Base-by-base conservation (phyloP, 306 rosid species). In the Abrus pulchellus region DNA sequence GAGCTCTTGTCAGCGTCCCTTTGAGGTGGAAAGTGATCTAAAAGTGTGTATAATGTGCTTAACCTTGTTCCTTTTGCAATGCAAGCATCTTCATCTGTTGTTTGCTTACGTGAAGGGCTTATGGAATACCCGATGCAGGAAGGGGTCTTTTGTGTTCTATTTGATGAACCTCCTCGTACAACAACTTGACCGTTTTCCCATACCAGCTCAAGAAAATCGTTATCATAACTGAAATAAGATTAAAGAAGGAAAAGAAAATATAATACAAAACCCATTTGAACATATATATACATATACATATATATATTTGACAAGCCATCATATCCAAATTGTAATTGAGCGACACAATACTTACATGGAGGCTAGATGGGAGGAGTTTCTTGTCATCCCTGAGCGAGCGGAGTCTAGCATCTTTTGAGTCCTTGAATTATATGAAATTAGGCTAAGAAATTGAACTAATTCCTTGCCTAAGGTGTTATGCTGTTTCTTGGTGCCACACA, bases 151-250 rank as follows among this genome's bases (percentile, higher is more conserved):
- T 1, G 32, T 14, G 76, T 54, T 53, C 53, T 53, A 12, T 72
- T 52, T 38, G 80, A 63, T 63, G 80, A 69, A 53, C 76, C 73
- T 85, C 82, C 68, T 65, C 55, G 78, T 71, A 13, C 79, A 13
- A 32, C 45, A 74, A 82, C 48, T 60, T 67, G 75, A 20, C 83
- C 87, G 54, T 86, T 84, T 82, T 86, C 80, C 86, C 85, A 84
- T 32, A 79, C 85, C 34, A 79, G 72, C 80, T 86, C 92, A 67
- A 71, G 34, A 40, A 81, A 75, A 13, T 82, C 88, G 20, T 82
- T 62, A 9, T 36, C 82, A 60, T 64, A n/a, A 78, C 91, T 86
- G 86, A 78, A 73, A 52, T 7, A 67, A 66, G 1, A 8, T 2
- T 5, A 44, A 14, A 36, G 20, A 20, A 20, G 20, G 20, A 20